Evolutionary conservation across 768 basidiomycete genomes (phyloP).

Genomic region (Kwoniella pini): DNA sequence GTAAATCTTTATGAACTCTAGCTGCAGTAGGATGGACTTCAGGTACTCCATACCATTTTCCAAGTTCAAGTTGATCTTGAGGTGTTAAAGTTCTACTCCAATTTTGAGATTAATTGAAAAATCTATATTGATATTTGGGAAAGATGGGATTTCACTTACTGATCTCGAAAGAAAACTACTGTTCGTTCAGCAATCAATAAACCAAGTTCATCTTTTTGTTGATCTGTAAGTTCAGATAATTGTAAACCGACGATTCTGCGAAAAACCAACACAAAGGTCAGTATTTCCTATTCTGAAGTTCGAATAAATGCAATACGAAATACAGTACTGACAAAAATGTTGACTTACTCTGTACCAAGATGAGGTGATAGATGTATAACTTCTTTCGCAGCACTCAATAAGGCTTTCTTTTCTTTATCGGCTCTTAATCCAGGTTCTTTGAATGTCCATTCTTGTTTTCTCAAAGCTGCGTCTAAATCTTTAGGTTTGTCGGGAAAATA

Average conservation of each 20-base stretch:
- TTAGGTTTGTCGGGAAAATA: constrained; percentile 21
- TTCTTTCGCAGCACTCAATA: constrained; percentile 67
- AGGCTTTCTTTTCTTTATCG: constrained; percentile 66
- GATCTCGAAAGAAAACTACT: constrained; percentile 62
- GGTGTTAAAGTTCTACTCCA: constrained; percentile 65
- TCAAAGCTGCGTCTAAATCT: constrained; percentile 10
- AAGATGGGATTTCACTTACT: constrained; percentile 43
- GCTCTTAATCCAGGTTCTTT: constrained; percentile 68
- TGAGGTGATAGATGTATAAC: constrained; percentile 68
- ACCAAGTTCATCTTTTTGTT: constrained; percentile 77
- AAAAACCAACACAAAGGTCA: not conserved
- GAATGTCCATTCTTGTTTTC: constrained; percentile 14
- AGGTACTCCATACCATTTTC: constrained; percentile 70
- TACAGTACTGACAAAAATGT: too few relatives aligned
- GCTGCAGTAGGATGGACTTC: constrained; percentile 67
- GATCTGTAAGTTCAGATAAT: constrained; percentile 64
- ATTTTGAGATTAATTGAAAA: too few relatives aligned
- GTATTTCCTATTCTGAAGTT: too few relatives aligned
- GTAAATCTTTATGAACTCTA: constrained; percentile 36
- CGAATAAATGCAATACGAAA: too few relatives aligned
- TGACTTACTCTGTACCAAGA: constrained; percentile 57
- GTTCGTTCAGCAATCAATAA: constrained; percentile 73
- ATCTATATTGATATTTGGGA: too few relatives aligned
- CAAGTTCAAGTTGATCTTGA: constrained; percentile 70
- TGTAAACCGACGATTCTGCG: constrained; percentile 64